Conservation (phyloP, 176 grass and related monocot genomes). For the Bothriochloa decipiens region DNA sequence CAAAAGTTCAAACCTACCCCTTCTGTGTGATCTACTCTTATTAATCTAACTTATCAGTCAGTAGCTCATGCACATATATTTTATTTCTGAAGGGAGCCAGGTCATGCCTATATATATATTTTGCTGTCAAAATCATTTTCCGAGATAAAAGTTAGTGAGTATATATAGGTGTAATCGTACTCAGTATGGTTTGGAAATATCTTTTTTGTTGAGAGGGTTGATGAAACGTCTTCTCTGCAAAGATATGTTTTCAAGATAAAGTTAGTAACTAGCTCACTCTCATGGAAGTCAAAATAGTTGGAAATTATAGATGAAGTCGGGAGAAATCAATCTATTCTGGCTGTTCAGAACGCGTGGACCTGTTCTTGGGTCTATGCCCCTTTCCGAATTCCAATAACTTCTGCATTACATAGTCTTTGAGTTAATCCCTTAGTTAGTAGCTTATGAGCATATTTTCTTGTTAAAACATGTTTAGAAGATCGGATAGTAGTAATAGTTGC, state of each 20-base stretch:
- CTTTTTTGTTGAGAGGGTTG: not conserved
- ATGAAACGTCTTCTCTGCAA: not conserved
- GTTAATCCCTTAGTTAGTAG: no score
- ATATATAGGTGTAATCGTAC: not conserved
- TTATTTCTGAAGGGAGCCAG: not conserved
- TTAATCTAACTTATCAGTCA: not conserved
- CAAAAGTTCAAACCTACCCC: constrained; percentile 12
- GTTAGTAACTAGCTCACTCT: not conserved
- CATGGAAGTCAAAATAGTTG: not conserved
- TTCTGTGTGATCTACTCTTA: not conserved
- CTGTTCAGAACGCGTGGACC: not conserved
- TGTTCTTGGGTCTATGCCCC: not conserved
- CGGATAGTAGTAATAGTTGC: no score
- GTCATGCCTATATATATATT: not conserved
- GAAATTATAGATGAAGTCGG: not conserved
- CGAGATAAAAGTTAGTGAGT: not conserved
- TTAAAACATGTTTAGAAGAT: no score
- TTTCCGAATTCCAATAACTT: not conserved
- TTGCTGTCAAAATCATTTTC: not conserved
- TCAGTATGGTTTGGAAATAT: not conserved
- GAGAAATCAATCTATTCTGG: not conserved
- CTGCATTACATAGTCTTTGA: not conserved
- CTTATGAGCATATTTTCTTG: no score
- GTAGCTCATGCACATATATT: not conserved
- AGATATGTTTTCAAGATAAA: not conserved